A percentile compares a stretch with the other conserved stretches of the same genome.
phyloP scores from a whole-genome alignment of 2,329 filamentous ascomycete species.

The Sphaerulina musiva region DNA sequence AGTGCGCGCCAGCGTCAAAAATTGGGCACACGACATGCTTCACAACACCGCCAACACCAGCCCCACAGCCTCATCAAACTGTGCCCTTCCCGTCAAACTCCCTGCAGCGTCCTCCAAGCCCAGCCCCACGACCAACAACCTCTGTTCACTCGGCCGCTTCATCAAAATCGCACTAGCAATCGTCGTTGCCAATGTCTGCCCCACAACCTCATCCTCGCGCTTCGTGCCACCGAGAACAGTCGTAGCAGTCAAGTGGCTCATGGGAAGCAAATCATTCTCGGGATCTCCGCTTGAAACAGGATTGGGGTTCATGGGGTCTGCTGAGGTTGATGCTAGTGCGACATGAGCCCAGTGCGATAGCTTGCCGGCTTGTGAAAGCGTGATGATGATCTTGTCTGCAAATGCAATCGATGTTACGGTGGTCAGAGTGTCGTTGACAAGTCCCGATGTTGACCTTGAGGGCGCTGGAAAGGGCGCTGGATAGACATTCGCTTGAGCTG shows the following conservation, averaged over 20 bases:
- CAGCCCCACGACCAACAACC: conserved; percentile 54
- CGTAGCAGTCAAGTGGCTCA: conserved; percentile 74
- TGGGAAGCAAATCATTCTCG: conserved; percentile 60
- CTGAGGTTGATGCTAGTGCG: conserved; percentile 62
- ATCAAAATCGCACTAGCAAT: conserved; percentile 73
- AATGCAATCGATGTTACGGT: conserved; percentile 69
- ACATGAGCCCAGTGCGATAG: conserved; percentile 94
- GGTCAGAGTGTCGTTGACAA: conserved; percentile 63
- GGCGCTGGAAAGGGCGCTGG: conserved; percentile 51
- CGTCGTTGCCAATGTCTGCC: conserved; percentile 83
- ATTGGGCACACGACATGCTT: conserved; percentile 3
- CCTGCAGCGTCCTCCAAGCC: conserved; percentile 43
- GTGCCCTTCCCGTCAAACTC: conserved; percentile 31
- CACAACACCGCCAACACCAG: conserved; percentile 29
- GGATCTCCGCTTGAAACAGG: conserved; percentile 39
- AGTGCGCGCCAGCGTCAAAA: background rate
- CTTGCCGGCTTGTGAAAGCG: conserved; percentile 75
- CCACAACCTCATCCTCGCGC: conserved; percentile 65
- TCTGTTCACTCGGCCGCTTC: conserved; percentile 57
- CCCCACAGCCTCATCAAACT: conserved; percentile 37
- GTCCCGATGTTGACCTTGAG: conserved; percentile 44
- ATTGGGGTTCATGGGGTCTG: conserved; percentile 55
- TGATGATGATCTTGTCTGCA: conserved; percentile 84
- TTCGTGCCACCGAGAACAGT: conserved; percentile 80
- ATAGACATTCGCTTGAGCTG: conserved; percentile 34